Evolutionary conservation across 306 rosid genomes (phyloP).

Genomic region (Leucaena leucocephala): DNA sequence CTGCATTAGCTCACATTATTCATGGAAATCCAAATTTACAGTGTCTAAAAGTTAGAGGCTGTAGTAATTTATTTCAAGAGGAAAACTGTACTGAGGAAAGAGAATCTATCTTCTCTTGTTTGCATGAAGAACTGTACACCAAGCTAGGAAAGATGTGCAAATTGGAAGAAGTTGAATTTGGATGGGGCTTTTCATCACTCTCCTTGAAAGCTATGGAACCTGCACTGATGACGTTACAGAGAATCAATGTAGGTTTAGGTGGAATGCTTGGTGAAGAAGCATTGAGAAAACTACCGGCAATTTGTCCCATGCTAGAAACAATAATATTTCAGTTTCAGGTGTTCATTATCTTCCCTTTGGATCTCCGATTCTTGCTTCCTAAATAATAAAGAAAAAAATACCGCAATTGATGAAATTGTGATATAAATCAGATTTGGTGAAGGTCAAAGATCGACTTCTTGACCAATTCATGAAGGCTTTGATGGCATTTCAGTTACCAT

Average conservation of each 20-base stretch:
- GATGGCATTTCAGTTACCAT: neutral
- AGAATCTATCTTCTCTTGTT: slow-evolving; percentile 41
- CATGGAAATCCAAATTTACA: slow-evolving; percentile 54
- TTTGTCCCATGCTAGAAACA: slow-evolving; percentile 68
- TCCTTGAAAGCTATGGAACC: slow-evolving; percentile 69
- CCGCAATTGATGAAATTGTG: slow-evolving; percentile 16
- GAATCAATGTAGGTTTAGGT: slow-evolving; percentile 68
- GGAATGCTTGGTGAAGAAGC: slow-evolving; percentile 69
- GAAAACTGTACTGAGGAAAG: slow-evolving; percentile 36
- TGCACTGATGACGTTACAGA: slow-evolving; percentile 58
- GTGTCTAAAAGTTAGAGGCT: slow-evolving; percentile 65
- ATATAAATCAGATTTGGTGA: neutral
- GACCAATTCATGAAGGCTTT: neutral
- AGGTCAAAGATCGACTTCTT: neutral
- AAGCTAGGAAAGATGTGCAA: slow-evolving; percentile 54
- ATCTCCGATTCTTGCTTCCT: slow-evolving; percentile 31
- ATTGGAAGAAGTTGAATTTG: slow-evolving; percentile 71
- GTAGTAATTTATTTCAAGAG: slow-evolving; percentile 57
- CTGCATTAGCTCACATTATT: slow-evolving; percentile 60
- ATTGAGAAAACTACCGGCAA: slow-evolving; percentile 49
- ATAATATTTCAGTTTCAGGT: slow-evolving; percentile 77
- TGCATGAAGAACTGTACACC: slow-evolving; percentile 44
- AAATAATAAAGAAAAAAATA: neutral
- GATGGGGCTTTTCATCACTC: slow-evolving; percentile 78
- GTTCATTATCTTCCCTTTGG: slow-evolving; percentile 23